Base-by-base conservation (phyloP, 805 yeast species). In the Sporopachydermia quercuum region DNA sequence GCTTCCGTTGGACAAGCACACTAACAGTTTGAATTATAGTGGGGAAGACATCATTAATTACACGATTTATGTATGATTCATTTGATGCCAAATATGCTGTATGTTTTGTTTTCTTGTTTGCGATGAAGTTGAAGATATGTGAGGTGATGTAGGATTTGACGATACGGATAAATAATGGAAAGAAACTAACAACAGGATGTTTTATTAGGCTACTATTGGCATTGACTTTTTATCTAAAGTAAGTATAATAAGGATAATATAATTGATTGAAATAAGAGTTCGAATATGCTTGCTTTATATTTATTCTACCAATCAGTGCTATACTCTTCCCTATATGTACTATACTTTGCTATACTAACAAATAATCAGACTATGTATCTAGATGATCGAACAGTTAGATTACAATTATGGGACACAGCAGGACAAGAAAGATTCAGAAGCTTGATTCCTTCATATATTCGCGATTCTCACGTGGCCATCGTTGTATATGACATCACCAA, bases 51-150 rank as follows among this genome's bases (percentile, higher is more conserved):
- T 89, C 97, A 2, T 70, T 89, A 45, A 84, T 89, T 49, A 87
- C 97, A n/a, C 68, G 97, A 47, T 89, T 91, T 63, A 89, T 89
- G 97, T 89, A 89, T 57, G 97, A 91, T 56, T 81, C 95, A 15
- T 89, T 89, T 58, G 96, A 89, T 58, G 89, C 91, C 33, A 94
- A 87, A 55, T 91, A 91, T 56, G 85, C 85, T 0, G 62, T 55
- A 44, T 17, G 44, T 38, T 8, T 11, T 4, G 15, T n/a, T n/a
- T n/a, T n/a, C n/a, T n/a, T n/a, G n/a, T n/a, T n/a, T n/a, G n/a
- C n/a, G n/a, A n/a, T n/a, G n/a, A n/a, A n/a, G n/a, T n/a, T n/a
- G n/a, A n/a, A n/a, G n/a, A n/a, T n/a, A n/a, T n/a, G n/a, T n/a
- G n/a, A n/a, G n/a, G n/a, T n/a, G n/a, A n/a, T n/a, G n/a, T n/a